These are phyloP conservation scores for Effrenium voratum DNA, from an alignment of 73 alveolate genomes.

Conservation along the genomic window DNA sequence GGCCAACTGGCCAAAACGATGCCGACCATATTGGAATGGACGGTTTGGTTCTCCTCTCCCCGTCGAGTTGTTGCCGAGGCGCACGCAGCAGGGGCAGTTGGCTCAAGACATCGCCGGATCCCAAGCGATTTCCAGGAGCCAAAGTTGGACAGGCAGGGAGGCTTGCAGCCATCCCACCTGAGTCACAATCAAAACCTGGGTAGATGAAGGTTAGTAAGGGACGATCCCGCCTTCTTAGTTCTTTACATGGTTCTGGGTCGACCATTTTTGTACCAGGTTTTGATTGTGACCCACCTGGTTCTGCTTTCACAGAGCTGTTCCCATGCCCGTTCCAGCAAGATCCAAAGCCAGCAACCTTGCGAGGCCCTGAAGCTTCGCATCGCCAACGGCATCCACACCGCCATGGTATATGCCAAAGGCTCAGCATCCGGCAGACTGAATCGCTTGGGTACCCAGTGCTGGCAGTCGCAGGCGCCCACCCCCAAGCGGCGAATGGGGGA, in stretches of 20 bases:
- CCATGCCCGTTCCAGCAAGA: too few relatives aligned
- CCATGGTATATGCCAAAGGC: constrained; percentile 55
- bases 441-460: neutral
- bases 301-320: too few relatives aligned
- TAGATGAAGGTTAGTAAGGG: too few relatives aligned
- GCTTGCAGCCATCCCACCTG: too few relatives aligned
- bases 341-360: neutral
- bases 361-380: constrained; percentile 87
- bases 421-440: neutral
- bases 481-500: neutral
- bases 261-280: too few relatives aligned
- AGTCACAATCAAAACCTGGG: too few relatives aligned
- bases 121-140: too few relatives aligned
- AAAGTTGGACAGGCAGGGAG: too few relatives aligned
- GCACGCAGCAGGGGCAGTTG: constrained; percentile 66
- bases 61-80: neutral
- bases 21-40: neutral
- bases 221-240: too few relatives aligned
- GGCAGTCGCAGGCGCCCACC: neutral
- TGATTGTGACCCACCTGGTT: too few relatives aligned
- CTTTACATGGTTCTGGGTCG: too few relatives aligned
- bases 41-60: neutral
- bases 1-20: too few relatives aligned
- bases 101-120: constrained; percentile 52
- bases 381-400: constrained; percentile 89